Evolutionary conservation across 176 grass and related monocot genomes (phyloP), one percentile per base, ranked within the genome.

Genomic region (Paspalum vaginatum): DNA sequence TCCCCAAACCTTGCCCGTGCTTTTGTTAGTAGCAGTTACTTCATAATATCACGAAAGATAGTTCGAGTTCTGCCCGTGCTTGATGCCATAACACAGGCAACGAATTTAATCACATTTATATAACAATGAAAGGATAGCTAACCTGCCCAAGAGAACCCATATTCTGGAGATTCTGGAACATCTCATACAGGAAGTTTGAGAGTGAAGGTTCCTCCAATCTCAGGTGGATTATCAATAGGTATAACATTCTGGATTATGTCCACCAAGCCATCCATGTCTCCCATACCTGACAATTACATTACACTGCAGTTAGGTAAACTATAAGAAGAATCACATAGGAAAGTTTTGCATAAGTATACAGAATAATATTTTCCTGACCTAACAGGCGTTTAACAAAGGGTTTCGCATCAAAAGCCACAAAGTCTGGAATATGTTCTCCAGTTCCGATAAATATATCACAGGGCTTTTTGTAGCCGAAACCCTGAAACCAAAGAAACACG

Each of bases 371-470:
- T 82, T 50, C 53, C 69, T 82, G 43, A 94, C 94, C 94, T 85
- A 97, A 85, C 64, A 97, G 87, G 42, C 91, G 94, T 61, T 87
- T 97, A 72, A 97, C 94, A 64, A 97, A 97, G 84, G 94, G 94
- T 71, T 94, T 97, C 55, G 90, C 94, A 73, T 94, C 87, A 72
- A 92, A 94, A 83, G 88, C 78, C 85, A 92, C 94, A 90, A 97
- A 88, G 9, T 97, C 91, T 67, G 86, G 85, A 65, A 97, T 90
- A 74, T 97, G 91, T 74, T 97, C 94, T 66, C 91, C 94, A 68
- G 94, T 97, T 90, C 91, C 91, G 68, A 97, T 97, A 84, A 94
- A 97, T 84, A 97, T 84, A 94, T 94, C 41, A 94, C 91, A 22
- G 89, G 87, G 73, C 94, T 94, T 90, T 88, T 94, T 59, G 94